Percentiles rank a stretch among this genome's conserved stretches.
Conservation (phyloP, 2,329 filamentous ascomycete genomes). For the Fusarium sp. region DNA sequence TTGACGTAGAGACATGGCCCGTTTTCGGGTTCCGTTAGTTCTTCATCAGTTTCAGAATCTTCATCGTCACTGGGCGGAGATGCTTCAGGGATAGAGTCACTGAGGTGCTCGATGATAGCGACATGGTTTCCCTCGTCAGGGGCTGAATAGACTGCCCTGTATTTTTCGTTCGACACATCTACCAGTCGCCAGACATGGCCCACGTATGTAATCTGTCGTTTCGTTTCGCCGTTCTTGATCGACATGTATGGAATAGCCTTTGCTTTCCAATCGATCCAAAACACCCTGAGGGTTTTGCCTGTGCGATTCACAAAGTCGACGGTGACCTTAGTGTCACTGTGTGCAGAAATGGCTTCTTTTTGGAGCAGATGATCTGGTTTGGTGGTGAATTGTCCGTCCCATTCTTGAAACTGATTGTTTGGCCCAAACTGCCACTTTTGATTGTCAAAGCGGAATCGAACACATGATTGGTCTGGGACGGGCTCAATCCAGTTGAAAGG, state of each 20-base stretch:
- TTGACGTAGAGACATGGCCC: neutral
- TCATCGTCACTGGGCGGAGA: neutral
- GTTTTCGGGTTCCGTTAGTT: neutral
- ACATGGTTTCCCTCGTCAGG: slow-evolving; percentile 18
- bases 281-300: slow-evolving; percentile 20
- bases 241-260: slow-evolving; percentile 25
- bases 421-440: slow-evolving; percentile 34
- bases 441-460: slow-evolving; percentile 29
- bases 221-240: slow-evolving; percentile 15
- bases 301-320: slow-evolving; percentile 42
- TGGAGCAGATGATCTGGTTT: slow-evolving; percentile 2
- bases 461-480: slow-evolving; percentile 1
- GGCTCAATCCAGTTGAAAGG: slow-evolving; percentile 40
- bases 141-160: slow-evolving; percentile 18
- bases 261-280: slow-evolving; percentile 39
- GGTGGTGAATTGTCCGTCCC: slow-evolving; percentile 26
- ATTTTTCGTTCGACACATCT: slow-evolving; percentile 9
- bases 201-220: slow-evolving; percentile 28
- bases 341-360: slow-evolving; percentile 35
- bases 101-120: slow-evolving; percentile 20
- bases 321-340: slow-evolving; percentile 1
- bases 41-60: neutral
- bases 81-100: neutral
- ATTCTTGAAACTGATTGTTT: slow-evolving; percentile 23
- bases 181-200: slow-evolving; percentile 37